These are phyloP conservation scores for Stylosanthes scabra DNA, from an alignment of 331 rosid species.

Conservation along the genomic window DNA sequence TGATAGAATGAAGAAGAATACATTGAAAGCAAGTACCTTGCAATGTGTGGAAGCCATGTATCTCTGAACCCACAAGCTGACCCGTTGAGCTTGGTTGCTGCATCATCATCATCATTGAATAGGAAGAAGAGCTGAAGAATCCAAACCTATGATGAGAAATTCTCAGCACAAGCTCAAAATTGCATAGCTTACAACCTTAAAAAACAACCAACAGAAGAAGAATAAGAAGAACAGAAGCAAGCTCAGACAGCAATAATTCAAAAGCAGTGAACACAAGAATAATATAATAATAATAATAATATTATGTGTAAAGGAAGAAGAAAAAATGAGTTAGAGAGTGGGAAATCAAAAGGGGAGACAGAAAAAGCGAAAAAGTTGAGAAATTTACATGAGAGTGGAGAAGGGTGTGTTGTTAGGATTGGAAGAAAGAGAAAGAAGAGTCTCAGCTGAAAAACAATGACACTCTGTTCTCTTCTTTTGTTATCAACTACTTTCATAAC, in stretches of 20 bases:
- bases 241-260: neutral
- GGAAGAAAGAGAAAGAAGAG: conserved; percentile 7
- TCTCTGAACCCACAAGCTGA: conserved; percentile 73
- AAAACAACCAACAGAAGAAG: neutral
- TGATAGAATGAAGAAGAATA: neutral
- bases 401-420: neutral
- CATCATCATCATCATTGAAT: conserved; percentile 39
- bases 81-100: conserved; percentile 44
- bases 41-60: conserved; percentile 95
- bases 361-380: conserved; percentile 23
- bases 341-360: neutral
- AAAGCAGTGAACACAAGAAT: neutral
- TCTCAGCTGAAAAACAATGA: conserved; percentile 20
- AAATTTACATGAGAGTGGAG: conserved; percentile 24
- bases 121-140: conserved; percentile 21
- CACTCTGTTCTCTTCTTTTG: conserved; percentile 3
- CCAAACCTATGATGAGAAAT: conserved; percentile 34
- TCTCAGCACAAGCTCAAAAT: conserved; percentile 34
- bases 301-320: neutral
- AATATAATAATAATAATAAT: neutral
- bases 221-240: neutral
- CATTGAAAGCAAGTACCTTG: conserved; percentile 54
- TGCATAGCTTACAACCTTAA: conserved; percentile 34
- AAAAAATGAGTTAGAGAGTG: neutral
- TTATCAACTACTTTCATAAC: no score